Evolutionary conservation across 2,329 filamentous ascomycete genomes (phyloP).

Genomic region (Colletotrichum noveboracense): DNA sequence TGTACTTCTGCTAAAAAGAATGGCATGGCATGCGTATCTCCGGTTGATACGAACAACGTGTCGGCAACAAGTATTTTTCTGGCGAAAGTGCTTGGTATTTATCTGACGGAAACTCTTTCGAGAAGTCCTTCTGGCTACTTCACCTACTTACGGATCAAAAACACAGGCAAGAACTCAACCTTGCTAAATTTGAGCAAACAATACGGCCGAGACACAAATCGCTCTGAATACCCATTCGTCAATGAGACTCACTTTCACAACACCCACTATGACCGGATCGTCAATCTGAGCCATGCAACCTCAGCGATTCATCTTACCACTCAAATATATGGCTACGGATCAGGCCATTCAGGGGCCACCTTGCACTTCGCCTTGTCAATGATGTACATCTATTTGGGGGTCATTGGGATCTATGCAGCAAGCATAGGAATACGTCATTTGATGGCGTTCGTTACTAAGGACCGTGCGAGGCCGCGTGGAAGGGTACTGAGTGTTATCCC

Average conservation of each 20-base stretch:
- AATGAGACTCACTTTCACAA: not conserved
- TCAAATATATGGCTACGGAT: not conserved
- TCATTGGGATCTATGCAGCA: not conserved
- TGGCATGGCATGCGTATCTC: not conserved
- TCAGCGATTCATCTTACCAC: not conserved
- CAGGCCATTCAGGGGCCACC: not conserved
- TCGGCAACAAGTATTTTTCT: not conserved
- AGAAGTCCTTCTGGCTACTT: not conserved
- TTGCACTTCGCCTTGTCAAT: not conserved
- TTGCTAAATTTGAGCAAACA: not conserved
- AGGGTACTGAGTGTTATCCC: not conserved
- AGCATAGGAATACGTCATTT: not conserved
- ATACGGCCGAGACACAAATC: not conserved
- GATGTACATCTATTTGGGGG: not conserved
- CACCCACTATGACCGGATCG: too few species aligned
- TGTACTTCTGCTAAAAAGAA: fast-evolving
- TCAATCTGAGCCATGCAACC: not conserved
- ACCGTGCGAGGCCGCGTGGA: not conserved
- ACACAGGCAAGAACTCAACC: not conserved
- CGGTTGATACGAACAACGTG: not conserved
- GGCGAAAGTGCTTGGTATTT: not conserved
- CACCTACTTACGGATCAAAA: not conserved
- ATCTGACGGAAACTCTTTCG: not conserved
- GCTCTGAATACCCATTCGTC: not conserved
- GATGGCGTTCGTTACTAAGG: not conserved